Evolutionary conservation across 371 early-diverging fungal genomes (phyloP).

Genomic region (Mortierella sp.): DNA sequence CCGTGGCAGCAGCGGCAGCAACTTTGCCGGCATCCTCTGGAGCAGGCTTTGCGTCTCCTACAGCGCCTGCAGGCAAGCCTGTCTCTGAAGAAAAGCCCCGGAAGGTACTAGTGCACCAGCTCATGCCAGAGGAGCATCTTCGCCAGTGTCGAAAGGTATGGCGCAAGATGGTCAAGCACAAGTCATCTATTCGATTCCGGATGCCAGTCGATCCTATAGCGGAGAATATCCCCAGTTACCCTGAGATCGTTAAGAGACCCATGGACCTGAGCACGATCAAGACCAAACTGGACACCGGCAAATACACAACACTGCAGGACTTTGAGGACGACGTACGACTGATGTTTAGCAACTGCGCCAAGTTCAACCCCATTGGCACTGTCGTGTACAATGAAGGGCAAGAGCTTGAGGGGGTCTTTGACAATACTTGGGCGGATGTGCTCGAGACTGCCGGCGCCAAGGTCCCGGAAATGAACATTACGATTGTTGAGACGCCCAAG

Average conservation of each 20-base stretch:
- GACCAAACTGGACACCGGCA: conserved; percentile 75
- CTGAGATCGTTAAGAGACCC: conserved; percentile 86
- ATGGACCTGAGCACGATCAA: conserved; percentile 97
- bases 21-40: conserved; percentile 5
- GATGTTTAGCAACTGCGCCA: conserved; percentile 89
- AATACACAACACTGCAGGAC: conserved; percentile 60
- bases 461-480: conserved; percentile 55
- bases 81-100: conserved; percentile 12
- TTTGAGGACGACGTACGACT: conserved; percentile 71
- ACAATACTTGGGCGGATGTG: conserved; percentile 57
- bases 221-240: conserved; percentile 89
- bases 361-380: conserved; percentile 87
- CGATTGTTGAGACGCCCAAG: conserved; percentile 62
- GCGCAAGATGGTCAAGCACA: conserved; percentile 30
- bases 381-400: conserved; percentile 85
- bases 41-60: conserved; percentile 1
- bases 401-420: conserved; percentile 74
- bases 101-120: conserved; percentile 17
- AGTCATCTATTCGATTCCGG: conserved; percentile 62
- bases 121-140: conserved; percentile 27
- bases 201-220: conserved; percentile 92
- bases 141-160: conserved; percentile 33
- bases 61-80: neutral
- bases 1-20: neutral
- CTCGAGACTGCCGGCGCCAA: conserved; percentile 30